Conservation (phyloP, 2,329 filamentous ascomycete species). For the Didymella lethalis region DNA sequence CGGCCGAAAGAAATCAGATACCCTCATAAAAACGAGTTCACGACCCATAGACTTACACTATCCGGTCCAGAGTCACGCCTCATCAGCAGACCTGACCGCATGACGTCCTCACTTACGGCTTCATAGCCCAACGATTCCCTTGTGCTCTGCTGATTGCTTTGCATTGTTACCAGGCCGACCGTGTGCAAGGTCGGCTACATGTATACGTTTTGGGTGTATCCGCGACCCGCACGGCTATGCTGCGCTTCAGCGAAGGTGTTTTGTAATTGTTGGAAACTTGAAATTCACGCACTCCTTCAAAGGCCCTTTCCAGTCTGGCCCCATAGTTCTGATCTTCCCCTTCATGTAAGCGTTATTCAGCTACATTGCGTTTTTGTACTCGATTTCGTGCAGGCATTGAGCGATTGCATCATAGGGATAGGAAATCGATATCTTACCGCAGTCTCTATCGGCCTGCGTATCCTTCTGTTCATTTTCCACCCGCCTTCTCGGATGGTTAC, state of each 20-base stretch:
- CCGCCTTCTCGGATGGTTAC: neutral
- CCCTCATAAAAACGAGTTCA: conserved; percentile 49
- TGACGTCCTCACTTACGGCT: conserved; percentile 17
- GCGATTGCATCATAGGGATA: conserved; percentile 14
- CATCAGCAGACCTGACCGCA: conserved; percentile 15
- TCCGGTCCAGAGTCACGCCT: conserved; percentile 5
- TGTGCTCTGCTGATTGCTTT: conserved; percentile 18
- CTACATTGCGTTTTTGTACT: conserved; percentile 12
- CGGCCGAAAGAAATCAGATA: conserved; percentile 46
- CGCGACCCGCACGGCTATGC: conserved; percentile 1
- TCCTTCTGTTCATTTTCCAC: neutral
- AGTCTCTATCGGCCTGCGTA: neutral
- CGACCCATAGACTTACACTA: conserved; percentile 46
- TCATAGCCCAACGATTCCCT: conserved; percentile 22
- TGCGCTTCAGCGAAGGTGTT: conserved; percentile 24
- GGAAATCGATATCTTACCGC: conserved; percentile 9
- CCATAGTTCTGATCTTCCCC: conserved; percentile 6
- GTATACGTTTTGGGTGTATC: conserved; percentile 20
- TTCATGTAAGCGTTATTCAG: conserved; percentile 23
- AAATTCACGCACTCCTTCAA: conserved; percentile 3
- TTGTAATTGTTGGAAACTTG: conserved; percentile 19
- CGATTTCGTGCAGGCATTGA: conserved; percentile 5
- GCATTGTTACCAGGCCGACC: conserved; percentile 12
- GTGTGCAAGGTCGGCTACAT: conserved; percentile 4
- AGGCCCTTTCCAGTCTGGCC: neutral